phyloP scores from a whole-genome alignment of 805 yeast species.

The Yamadazyma tumulicola region DNA sequence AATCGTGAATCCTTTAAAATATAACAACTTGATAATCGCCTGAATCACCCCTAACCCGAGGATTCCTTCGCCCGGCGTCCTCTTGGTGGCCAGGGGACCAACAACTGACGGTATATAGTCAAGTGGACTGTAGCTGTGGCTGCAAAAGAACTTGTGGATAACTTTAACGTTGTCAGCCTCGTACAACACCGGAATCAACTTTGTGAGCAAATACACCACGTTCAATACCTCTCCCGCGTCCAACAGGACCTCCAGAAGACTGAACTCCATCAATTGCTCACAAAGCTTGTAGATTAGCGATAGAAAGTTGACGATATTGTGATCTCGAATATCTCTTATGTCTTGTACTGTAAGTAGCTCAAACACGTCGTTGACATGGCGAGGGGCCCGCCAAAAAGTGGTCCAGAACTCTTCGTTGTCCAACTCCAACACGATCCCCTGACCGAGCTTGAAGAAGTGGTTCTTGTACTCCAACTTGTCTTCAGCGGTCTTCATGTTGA shows the following conservation, averaged over 20 bases:
- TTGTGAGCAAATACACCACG: conserved; percentile 62
- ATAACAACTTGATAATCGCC: conserved; percentile 44
- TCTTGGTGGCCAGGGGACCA: background rate
- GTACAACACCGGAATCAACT: conserved; percentile 51
- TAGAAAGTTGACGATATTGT: conserved; percentile 55
- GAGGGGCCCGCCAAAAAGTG: conserved; percentile 37
- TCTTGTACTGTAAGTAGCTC: conserved; percentile 55
- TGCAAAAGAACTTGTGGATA: background rate
- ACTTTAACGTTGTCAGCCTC: background rate
- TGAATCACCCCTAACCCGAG: conserved; percentile 6
- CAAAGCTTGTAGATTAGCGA: conserved; percentile 41
- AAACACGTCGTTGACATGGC: conserved; percentile 53
- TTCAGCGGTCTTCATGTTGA: conserved; percentile 68
- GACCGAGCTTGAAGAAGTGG: conserved; percentile 58
- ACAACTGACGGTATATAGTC: background rate
- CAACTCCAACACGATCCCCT: conserved; percentile 32
- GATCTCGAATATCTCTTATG: conserved; percentile 54
- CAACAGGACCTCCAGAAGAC: conserved; percentile 1
- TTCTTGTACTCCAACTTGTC: conserved; percentile 59
- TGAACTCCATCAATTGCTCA: conserved; percentile 6
- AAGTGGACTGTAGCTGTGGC: too few relatives aligned
- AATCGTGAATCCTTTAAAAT: conserved; percentile 53
- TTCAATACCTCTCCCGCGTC: conserved; percentile 44
- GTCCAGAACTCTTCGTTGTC: conserved; percentile 28
- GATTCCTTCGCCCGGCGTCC: background rate